phyloP scores from a whole-genome alignment of 202 grass and related monocot genomes.

The Bolboschoenoplectus hybrid region DNA sequence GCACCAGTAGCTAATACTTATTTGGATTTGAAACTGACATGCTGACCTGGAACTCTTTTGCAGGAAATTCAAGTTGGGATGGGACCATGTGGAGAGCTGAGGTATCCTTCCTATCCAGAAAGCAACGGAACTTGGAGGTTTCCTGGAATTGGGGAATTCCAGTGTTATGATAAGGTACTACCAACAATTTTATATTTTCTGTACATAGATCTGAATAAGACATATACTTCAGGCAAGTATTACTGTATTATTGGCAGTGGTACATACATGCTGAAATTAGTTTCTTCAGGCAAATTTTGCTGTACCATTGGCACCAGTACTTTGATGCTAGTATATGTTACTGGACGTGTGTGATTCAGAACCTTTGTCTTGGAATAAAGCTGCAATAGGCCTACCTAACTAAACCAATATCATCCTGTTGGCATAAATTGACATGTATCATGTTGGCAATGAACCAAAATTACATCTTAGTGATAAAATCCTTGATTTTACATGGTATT shows the following conservation, averaged over 20 bases:
- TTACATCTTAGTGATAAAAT: neutral
- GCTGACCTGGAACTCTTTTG: constrained; percentile 1
- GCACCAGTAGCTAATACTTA: neutral
- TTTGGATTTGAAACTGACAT: constrained; percentile 25
- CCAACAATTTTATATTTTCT: neutral
- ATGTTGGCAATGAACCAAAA: constrained; percentile 5
- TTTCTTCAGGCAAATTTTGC: neutral
- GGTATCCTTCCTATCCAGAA: constrained; percentile 96
- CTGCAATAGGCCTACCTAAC: neutral
- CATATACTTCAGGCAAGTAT: neutral
- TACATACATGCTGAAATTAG: neutral
- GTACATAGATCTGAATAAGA: neutral
- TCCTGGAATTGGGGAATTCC: constrained; percentile 93
- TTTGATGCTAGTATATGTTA: neutral
- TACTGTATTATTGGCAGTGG: neutral
- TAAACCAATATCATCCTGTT: neutral
- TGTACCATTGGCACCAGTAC: neutral
- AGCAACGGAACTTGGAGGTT: constrained; percentile 90
- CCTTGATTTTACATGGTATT: neutral
- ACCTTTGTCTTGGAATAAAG: neutral
- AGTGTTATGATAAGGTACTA: constrained; percentile 71
- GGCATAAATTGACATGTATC: neutral
- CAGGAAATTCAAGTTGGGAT: constrained; percentile 93
- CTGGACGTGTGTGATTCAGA: neutral
- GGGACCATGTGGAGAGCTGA: constrained; percentile 91